phyloP scores from a whole-genome alignment of 2,329 filamentous ascomycete genomes.

The Pseudopithomyces chartarum region DNA sequence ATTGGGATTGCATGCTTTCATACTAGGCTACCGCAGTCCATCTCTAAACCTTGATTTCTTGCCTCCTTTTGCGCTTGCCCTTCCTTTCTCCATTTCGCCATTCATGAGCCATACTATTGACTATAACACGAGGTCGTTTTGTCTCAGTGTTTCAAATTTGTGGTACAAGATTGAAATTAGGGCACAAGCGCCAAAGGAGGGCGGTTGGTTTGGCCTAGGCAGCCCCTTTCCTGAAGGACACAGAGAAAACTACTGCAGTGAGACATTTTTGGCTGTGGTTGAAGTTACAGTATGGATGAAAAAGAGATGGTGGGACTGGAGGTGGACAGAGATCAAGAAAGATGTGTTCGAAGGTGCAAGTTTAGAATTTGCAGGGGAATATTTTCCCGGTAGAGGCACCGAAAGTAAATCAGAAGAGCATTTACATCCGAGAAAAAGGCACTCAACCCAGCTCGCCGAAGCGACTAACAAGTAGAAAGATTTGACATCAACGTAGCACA shows the following conservation, averaged over 20 bases:
- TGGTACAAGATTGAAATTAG: conserved; percentile 48
- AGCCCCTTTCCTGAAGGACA: conserved; percentile 55
- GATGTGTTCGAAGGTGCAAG: conserved; percentile 51
- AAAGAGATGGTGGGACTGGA: conserved; percentile 37
- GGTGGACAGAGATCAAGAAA: conserved; percentile 48
- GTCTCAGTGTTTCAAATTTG: conserved; percentile 45
- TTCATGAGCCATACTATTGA: conserved; percentile 50
- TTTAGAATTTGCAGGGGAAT: conserved; percentile 56
- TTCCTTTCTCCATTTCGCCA: conserved; percentile 36
- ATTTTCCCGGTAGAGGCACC: conserved; percentile 50
- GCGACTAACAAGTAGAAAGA: too few relatives aligned
- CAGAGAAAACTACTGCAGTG: conserved; percentile 49
- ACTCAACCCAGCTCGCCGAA: too few relatives aligned
- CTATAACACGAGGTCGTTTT: conserved; percentile 48
- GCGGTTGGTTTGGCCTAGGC: conserved; percentile 52
- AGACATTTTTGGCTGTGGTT: conserved; percentile 55
- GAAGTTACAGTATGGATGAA: conserved; percentile 49
- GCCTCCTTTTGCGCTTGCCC: conserved; percentile 47
- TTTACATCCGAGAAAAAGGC: too few relatives aligned
- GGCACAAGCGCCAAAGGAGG: conserved; percentile 47
- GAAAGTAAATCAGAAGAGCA: conserved; percentile 27
- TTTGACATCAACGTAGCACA: too few relatives aligned
- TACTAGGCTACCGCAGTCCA: conserved; percentile 40
- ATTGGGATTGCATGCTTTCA: conserved; percentile 48
- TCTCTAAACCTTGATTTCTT: conserved; percentile 15